Base-by-base conservation (phyloP, 2,329 filamentous ascomycete species). In the Colletotrichum cuscutae region DNA sequence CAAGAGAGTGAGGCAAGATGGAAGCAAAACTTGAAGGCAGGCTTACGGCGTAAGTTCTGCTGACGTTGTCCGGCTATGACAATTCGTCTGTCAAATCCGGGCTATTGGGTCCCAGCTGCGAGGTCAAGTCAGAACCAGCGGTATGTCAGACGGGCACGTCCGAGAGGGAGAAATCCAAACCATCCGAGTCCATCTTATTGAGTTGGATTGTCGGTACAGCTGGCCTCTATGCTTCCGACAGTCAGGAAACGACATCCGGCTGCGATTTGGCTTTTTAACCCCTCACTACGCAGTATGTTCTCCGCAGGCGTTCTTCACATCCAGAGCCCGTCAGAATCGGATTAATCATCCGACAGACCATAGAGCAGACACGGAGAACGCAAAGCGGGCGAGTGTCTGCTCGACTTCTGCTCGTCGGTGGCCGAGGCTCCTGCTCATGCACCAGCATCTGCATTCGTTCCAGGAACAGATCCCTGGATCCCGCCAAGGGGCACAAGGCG, bases 401-500 rank as follows among this genome's bases (percentile, higher is more conserved):
- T 46, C 42, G 32, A 37, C 49, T 42, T 22, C 13, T 62, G 65
- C 37, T 46, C 54, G 32, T 53, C 49, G 56, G 61, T 54, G 54
- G 35, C 54, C 66, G 30, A 60, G 65, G 59, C 59, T 65, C 26
- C 60, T 71, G 68, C 64, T 28, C 28, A 52, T 49, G 61, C 22
- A 15, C 28, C 24, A 22, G 52, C 59, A 35, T 59, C 54, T 57
- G 52, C 65, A 35, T 42, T n/a, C 30, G 56, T 70, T 70, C 66
- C 54, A 53, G 60, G 54, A 63, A 70, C 70, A 52, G 66, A 67
- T 58, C 69, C 46, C 69, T 62, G 58, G 70, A 42, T 26, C 24
- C 12, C 30, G 70, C 70, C 70, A 72, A 72, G 70, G 70, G 58
- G 56, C 54, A 54, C 46, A 65, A 56, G 60, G 70, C 65, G 56